Evolutionary conservation across 2,329 filamentous ascomycete species (phyloP), one percentile per base, ranked within the genome.

Genomic region (Aulographum hederae): DNA sequence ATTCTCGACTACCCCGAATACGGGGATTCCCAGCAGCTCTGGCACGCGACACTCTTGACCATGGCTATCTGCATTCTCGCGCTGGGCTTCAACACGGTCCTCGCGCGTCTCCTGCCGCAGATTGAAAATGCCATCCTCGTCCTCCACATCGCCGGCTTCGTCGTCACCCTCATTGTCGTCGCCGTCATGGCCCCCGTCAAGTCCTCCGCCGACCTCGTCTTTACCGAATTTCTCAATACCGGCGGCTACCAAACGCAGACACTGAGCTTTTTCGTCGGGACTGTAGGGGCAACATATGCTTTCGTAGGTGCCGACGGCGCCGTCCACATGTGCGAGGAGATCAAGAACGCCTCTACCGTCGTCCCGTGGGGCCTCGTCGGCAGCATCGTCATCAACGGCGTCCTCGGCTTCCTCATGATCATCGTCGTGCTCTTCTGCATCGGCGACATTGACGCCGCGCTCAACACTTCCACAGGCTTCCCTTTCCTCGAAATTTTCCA

Each of bases 401-500:
- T 28, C 3, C 11, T 37, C 16, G 35, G 26, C 12, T 37, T 37
- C 18, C 19, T 27, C 18, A 36, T 32, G 30, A 13, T 30, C 12
- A 34, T 48, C 30, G 44, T 44, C 12, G 43, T 48, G 36, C 40
- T 45, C 38, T 13, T 28, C 12, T 13, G 12, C 12, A 8, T 28
- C 8, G 27, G 27, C 16, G 15, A 28, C 27, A 10, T 28, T 16
- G 27, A 28, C 11, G 16, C 8, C 10, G 27, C 15, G 10, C 11
- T 28, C 15, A 16, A 10, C 27, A 13, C 27, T 8, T 14, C 27
- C 8, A 28, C 27, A 28, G 8, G 15, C 20, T 16, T 58, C 31
- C 57, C 65, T 4, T 56, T 66, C 41, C 55, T 63, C 41, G 56
- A 65, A 23, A 58, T 65, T 23, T 65, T 70, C 33, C 45, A 50